Base-by-base conservation (phyloP, 1,284 basidiomycete genomes). In the Fistulinella cinereoalba region DNA sequence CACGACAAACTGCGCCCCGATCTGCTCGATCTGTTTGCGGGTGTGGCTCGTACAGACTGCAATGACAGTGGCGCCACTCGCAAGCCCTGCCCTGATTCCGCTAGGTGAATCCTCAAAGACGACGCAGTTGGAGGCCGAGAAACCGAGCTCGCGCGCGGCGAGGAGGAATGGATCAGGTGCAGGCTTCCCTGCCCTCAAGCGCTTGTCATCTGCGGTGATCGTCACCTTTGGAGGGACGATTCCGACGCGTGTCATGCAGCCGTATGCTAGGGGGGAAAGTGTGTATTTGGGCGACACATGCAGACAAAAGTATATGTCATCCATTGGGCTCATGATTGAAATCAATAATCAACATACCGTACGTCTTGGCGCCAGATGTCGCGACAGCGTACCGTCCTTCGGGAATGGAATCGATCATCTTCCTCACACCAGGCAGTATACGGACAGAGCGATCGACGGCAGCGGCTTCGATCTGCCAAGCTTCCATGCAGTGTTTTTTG, bases 71-170 rank as follows among this genome's bases (percentile, higher is more conserved):
- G 83, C 85, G 33, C 85, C 86, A 27, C 80, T 79, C 0, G 83
- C 83, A 32, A 85, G 80, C 43, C 83, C 86, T 2, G 86, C 84
- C 33, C 75, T 75, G 63, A 89, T 88, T 32, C 86, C 86, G 18
- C 77, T 81, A 1, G 83, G 85, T 29, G 83, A 86, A 65, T 87
- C 85, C 60, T 88, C 86, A 53, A 88, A 85, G 44, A 89, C 84
- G 53, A 88, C 77, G 49, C 81, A 83, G 16, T 73, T 71, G 45
- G 68, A 65, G 13, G 80, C 74, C 13, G 74, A 67, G 59, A 73
- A 85, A 1, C 86, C 86, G 46, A 90, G 79, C 61, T 84, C 82
- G 54, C 80, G 66, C 5, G 86, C 86, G 5, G 86, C 85, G 46
- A 88, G 79, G 49, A 88, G 73, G 76, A 88, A 88, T 1, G 85